These are phyloP conservation scores for Trichoderma harzianum DNA, from an alignment of 2,329 filamentous ascomycete species.

Conservation along the genomic window DNA sequence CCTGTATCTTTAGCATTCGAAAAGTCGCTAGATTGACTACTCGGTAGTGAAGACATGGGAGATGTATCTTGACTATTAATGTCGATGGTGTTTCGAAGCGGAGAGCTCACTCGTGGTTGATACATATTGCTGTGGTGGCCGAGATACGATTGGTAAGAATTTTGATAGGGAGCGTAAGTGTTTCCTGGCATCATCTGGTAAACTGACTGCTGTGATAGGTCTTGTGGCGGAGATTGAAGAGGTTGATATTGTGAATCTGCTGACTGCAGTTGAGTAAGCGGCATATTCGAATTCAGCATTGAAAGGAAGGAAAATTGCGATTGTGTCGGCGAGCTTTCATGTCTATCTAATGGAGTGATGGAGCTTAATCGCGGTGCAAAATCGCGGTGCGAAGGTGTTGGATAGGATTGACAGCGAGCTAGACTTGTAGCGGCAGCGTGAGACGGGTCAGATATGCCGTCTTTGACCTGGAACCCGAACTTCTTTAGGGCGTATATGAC, in stretches of 20 bases:
- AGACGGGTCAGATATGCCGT: not conserved
- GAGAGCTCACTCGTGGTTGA: conserved; percentile 28
- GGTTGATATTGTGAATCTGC: not conserved
- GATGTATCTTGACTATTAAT: not conserved
- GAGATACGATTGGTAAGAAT: conserved; percentile 26
- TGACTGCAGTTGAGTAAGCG: not conserved
- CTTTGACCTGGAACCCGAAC: conserved; percentile 29
- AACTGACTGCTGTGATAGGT: not conserved
- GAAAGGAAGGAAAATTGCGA: conserved; percentile 18
- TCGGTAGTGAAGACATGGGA: not conserved
- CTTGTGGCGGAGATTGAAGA: not conserved
- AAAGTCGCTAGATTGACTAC: not conserved
- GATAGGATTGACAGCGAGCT: not conserved
- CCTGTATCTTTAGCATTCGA: not conserved
- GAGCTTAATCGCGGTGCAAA: conserved; percentile 28
- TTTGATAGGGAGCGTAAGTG: conserved; percentile 19
- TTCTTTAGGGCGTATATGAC: conserved; percentile 32
- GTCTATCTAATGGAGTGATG: conserved; percentile 22
- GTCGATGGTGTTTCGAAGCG: conserved; percentile 25
- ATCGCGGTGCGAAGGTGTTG: not conserved
- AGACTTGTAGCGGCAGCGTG: not conserved
- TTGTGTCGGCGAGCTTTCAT: conserved; percentile 1
- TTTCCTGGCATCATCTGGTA: not conserved
- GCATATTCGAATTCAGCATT: conserved; percentile 18
- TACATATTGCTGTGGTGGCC: conserved; percentile 14